Evolutionary conservation across 2,329 filamentous ascomycete genomes (phyloP), one percentile per base, ranked within the genome.

Genomic region (Pezicula radicicola): DNA sequence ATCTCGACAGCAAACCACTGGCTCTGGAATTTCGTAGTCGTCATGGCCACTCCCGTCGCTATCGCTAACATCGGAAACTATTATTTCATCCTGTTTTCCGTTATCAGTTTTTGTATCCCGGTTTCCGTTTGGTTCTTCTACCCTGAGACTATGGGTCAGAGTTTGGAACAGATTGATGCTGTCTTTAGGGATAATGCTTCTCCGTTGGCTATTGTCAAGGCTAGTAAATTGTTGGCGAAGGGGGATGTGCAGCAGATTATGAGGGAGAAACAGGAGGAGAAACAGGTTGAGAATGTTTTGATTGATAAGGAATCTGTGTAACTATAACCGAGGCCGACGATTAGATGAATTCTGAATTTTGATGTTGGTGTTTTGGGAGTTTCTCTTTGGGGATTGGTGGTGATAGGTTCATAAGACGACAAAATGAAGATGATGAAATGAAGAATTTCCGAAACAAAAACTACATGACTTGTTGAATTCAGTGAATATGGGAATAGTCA

Each of bases 111-210:
- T 45, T 59, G 55, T 37, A 56, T 59, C 33, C 55, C 55, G 48
- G 66, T 35, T 35, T 65, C 51, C 48, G 63, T 39, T 19, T 68
- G 48, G 55, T 64, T 43, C 65, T 72, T 48, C 68, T 70, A 6
- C 83, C 83, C 51, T 75, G 88, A 91, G 73, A 88, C 86, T 0
- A 78, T 79, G 2, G 87, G 87, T 0, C 73, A 78, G 19, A 74
- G 72, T 45, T 74, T 88, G 7, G 84, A 88, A 72, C 81, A 75
- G 58, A 88, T 91, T 78, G 85, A 91, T 61, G 60, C 73, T 50
- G 66, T 74, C 55, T 76, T 76, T 67, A 67, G 65, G 52, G 65
- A 73, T 40, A 69, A 69, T 41, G 68, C 68, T 2, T 72, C 68
- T 0, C 63, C 66, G 21, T 68, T 66, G 61, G 56, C 68, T 5